Evolutionary conservation across 345 rosid genomes (phyloP), one percentile per base, ranked within the genome.

Genomic region (Noccaea bulbosa): DNA sequence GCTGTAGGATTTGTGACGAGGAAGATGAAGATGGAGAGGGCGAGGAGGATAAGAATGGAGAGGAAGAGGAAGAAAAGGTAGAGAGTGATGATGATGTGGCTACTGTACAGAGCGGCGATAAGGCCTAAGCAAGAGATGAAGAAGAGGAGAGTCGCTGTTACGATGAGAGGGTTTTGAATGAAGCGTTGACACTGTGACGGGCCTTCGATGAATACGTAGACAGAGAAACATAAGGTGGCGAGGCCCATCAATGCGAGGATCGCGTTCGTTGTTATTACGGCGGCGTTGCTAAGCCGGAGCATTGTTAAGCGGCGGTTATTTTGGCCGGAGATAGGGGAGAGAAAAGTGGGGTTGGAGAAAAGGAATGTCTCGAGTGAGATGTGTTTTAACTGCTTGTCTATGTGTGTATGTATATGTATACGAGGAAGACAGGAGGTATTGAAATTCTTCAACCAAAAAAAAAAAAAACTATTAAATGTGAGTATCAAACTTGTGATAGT

Each of bases 251-350:
- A 34, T 22, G 69, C 72, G 48, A 77, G 72, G 70, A 66, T 56
- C 20, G 69, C 58, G 69, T 77, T 77, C 4, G 72, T 56, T 39
- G 77, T 67, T 66, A 72, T 72, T 6, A 77, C 77, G 17, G 72
- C 77, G 61, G 77, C 72, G 30, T 72, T 72, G 66, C 81, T 77
- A 38, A 77, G 59, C 47, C 81, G 81, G 45, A 55, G 45, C 77
- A 77, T 77, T 30, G 24, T 77, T 35, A 37, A 22, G 5, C 11
- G 65, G 53, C 39, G 27, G 62, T 48, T 73, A 9, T 40, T 52
- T 22, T 44, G 14, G 62, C 41, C 41, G 15, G 48, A 7, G 63
- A 7, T 10, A 24, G 33, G 22, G 37, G 16, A 27, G 34, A 39
- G 15, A 70, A 37, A 37, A 6, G 35, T 45, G 39, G 15, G 41